Base-by-base conservation (phyloP, 1,284 basidiomycete species). In the Athelia psychrophila region DNA sequence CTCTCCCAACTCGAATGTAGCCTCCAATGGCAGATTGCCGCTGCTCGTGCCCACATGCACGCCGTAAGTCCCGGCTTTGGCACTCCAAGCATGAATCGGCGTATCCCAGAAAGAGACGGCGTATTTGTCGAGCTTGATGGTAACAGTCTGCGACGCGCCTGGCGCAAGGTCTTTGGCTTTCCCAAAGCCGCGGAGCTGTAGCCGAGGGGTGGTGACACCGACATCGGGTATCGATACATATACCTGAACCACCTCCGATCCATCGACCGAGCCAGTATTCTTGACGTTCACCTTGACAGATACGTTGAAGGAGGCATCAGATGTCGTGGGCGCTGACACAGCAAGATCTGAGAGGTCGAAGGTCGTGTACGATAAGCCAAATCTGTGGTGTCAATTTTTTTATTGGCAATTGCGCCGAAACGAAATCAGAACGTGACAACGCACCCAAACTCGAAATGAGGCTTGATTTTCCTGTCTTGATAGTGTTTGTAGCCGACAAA, bases 401-500 rank as follows among this genome's bases (percentile, higher is more conserved):
- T 35, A 22, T 40, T 16, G 48, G 30, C 12, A 38, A 36, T 44
- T 20, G n/a, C n/a, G n/a, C n/a, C n/a, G n/a, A n/a, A n/a, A n/a
- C n/a, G n/a, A 32, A 47, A 44, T 44, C 1, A 22, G 54, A 57
- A 42, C 19, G 13, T 59, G 66, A 30, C 5, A 13, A 59, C 67
- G 30, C 62, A 86, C 78, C 88, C 88, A 62, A 91, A 91, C 22
- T 83, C 75, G 70, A 86, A 91, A 32, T 84, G 67, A 2, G 88
- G 80, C 50, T 69, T 68, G 48, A 88, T 75, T 48, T 63, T 72
- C 52, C 74, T 75, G 50, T 80, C 78, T 47, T 84, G 79, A 63
- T 84, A 87, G 59, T 83, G 75, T 65, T 86, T 88, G 67, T 91
- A 91, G 40, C 88, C 87, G 15, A 87, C 83, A 57, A 83, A 86